Evolutionary conservation across 192 early-diverging fungal species (phyloP), one percentile per base, ranked within the genome.

Genomic region (Coemansia erecta): DNA sequence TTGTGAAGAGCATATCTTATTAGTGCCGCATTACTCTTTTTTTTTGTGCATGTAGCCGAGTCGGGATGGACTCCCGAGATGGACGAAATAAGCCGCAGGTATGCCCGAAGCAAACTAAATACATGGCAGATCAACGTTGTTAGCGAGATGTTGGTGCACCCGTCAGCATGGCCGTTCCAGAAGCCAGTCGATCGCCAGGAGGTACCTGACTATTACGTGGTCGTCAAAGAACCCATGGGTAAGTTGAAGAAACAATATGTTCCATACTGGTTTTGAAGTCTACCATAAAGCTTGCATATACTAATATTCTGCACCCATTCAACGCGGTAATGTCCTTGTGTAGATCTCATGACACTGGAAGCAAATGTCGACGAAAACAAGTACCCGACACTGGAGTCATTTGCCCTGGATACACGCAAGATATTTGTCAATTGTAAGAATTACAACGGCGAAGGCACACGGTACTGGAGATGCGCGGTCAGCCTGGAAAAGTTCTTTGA

Each of bases 221-320:
- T 98, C 31, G 94, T 99, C 71, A 96, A 88, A 52, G 87, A 98
- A 49, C 97, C 97, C 8, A 99, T 99, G 95, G 77, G 70, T 72
- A 72, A 58, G 70, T 44, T 40, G 10, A 23, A 42, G 18, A 3
- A 33, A 15, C n/a, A 9, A 43, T 35, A 23, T 43, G 3, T 10
- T 58, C 5, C 17, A 18, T 49, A 12, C 17, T 31, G 22, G 15
- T 1, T 4, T 31, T 3, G 11, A 11, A 37, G 8, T 37, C 3
- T 37, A 10, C 35, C 35, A 7, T 9, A 37, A 10, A 11, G 1
- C 35, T 9, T 11, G 35, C 35, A 37, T 50, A 12, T 24, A 14
- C 24, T 50, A 50, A 21, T 26, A 24, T 1, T 26, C 13, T 21
- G 6, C 8, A 9, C 44, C 44, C 10, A 23, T 4, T 26, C 23